phyloP scores from a whole-genome alignment of 352 stramenopile species.

The Phytophthora pseudosyringae region DNA sequence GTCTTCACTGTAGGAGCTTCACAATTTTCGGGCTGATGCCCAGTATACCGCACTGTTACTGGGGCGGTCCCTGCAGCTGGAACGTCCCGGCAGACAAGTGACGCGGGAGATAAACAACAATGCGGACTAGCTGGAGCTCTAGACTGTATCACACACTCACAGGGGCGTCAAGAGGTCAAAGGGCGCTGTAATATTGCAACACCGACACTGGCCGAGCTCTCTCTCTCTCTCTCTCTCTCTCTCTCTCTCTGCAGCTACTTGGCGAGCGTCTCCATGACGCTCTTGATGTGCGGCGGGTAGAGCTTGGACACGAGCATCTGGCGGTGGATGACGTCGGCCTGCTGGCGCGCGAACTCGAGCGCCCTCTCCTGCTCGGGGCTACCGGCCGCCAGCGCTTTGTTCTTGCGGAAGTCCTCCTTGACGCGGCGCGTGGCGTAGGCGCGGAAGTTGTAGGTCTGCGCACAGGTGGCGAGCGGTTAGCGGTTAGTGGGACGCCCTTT shows the following conservation, averaged over 20 bases:
- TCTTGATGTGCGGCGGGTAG: constrained; percentile 68
- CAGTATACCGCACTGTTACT: too few species aligned
- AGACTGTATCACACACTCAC: too few species aligned
- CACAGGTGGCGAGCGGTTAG: constrained; percentile 8
- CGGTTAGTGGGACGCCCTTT: background rate
- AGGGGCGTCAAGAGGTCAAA: background rate
- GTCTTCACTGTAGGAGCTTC: too few species aligned
- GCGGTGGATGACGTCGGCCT: constrained; percentile 63
- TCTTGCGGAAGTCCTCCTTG: constrained; percentile 79
- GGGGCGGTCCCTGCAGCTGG: too few species aligned
- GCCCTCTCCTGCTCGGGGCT: constrained; percentile 61
- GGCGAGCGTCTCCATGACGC: constrained; percentile 63
- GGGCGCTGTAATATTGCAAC: background rate
- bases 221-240: constrained; percentile 1
- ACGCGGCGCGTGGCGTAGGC: constrained; percentile 69
- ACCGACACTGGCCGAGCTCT: background rate
- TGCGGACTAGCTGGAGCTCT: too few species aligned
- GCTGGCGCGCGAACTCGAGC: constrained; percentile 49
- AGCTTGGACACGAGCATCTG: constrained; percentile 73
- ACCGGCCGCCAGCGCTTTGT: constrained; percentile 50
- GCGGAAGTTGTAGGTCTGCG: constrained; percentile 79
- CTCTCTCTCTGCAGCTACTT: constrained; percentile 17
- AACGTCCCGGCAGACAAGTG: too few species aligned
- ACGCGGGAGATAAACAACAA: too few species aligned
- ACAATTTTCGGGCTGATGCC: too few species aligned